A percentile compares a stretch with the other conserved stretches of the same genome.
Conservation (phyloP, 805 yeast species). For the Nakazawaea sp. region DNA sequence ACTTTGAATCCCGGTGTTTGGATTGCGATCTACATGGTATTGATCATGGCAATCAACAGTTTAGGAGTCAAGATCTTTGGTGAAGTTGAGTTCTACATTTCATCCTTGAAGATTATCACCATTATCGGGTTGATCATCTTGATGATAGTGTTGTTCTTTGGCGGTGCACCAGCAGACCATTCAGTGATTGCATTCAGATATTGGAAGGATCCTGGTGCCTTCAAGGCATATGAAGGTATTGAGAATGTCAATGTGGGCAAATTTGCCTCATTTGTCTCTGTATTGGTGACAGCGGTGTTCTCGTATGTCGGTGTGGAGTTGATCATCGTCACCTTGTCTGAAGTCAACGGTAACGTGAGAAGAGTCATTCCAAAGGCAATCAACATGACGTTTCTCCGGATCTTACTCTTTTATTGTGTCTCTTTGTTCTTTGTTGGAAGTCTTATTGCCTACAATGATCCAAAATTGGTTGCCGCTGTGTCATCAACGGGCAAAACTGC, state of each 20-base stretch:
- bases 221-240: slow-evolving; percentile 29
- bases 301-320: slow-evolving; percentile 67
- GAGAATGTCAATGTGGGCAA: slow-evolving; percentile 43
- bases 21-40: slow-evolving; percentile 47
- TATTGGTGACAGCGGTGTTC: slow-evolving; percentile 58
- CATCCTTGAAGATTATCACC: slow-evolving; percentile 40
- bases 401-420: slow-evolving; percentile 55
- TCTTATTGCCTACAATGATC: slow-evolving; percentile 55
- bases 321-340: slow-evolving; percentile 8
- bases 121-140: slow-evolving; percentile 40
- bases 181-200: slow-evolving; percentile 55
- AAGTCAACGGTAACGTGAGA: slow-evolving; percentile 33
- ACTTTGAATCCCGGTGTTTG: slow-evolving; percentile 49
- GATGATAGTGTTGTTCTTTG: slow-evolving; percentile 41
- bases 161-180: slow-evolving; percentile 38
- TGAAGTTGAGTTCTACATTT: slow-evolving; percentile 47
- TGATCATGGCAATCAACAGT: slow-evolving; percentile 41
- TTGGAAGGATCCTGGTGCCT: slow-evolving; percentile 69
- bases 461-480: slow-evolving; percentile 32
- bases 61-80: slow-evolving; percentile 50
- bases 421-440: slow-evolving; percentile 65
- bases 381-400: slow-evolving; percentile 60
- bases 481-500: slow-evolving; percentile 44
- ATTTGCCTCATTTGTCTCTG: slow-evolving; percentile 56
- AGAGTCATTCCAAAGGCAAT: slow-evolving; percentile 47